These are phyloP conservation scores for Gloeophyllum trabeum DNA, from an alignment of 768 basidiomycete species.

Conservation along the genomic window DNA sequence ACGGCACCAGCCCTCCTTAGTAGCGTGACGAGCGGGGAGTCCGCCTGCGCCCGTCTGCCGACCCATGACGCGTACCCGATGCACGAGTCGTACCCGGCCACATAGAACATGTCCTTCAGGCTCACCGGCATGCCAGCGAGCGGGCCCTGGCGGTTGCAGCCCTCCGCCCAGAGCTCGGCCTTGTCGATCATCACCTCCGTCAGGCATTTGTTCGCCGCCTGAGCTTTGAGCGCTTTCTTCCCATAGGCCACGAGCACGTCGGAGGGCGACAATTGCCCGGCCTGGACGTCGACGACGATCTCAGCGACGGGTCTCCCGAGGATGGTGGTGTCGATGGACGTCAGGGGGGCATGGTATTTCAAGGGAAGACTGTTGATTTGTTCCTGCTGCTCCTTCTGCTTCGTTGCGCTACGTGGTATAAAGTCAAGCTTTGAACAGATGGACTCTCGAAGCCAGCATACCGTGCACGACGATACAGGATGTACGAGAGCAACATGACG, in stretches of 20 bases:
- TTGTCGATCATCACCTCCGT: conserved; percentile 29
- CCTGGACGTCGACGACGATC: conserved; percentile 20
- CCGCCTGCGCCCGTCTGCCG: conserved; percentile 21
- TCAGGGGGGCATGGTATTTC: background rate
- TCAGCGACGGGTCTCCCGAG: conserved; percentile 25
- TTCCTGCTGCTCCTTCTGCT: background rate
- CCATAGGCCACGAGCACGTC: conserved; percentile 28
- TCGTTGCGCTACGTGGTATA: background rate
- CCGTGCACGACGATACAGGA: background rate
- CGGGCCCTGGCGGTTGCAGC: conserved; percentile 8
- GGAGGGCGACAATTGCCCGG: conserved; percentile 15
- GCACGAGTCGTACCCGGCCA: conserved; percentile 35
- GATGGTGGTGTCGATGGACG: conserved; percentile 17
- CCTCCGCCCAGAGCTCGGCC: conserved; percentile 10
- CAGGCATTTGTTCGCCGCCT: conserved; percentile 37
- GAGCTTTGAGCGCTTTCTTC: conserved; percentile 26
- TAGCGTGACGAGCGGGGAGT: conserved; percentile 26
- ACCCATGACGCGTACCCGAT: conserved; percentile 28
- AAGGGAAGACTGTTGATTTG: background rate
- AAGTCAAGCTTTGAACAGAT: background rate
- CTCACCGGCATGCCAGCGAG: conserved; percentile 38
- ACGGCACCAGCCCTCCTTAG: conserved; percentile 20
- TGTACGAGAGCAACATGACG: background rate
- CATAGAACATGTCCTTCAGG: conserved; percentile 34
- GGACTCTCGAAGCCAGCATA: background rate